Base-by-base conservation (phyloP, 164 flowering plant species). In the Echeveria elegans region DNA sequence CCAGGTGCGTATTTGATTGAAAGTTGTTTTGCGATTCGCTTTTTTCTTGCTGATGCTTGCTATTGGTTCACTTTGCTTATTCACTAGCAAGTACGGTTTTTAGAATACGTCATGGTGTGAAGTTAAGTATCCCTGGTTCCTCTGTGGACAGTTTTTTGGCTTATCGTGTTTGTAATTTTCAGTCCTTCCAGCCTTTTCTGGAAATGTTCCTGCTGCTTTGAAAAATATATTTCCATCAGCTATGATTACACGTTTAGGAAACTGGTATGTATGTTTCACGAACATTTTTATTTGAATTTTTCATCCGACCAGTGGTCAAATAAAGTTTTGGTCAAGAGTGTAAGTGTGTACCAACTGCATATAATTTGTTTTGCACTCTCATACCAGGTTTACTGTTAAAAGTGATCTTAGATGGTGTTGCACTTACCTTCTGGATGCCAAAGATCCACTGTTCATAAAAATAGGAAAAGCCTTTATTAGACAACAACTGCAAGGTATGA, bases 161-260 rank as follows among this genome's bases (percentile, higher is more conserved):
- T 43, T 16, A 43, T 43, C 16, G 66, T 68, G 24, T 32, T 30
- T 26, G 37, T 11, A 48, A 43, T 65, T 75, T 73, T 19, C 83
- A 88, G 95, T 88, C 14, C 86, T 86, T 56, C 95, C 95, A 56
- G 91, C 88, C 31, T 88, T 88, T 69, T 88, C 95, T 71, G 95
- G 95, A 71, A 86, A 86, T 74, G 82, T 88, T 62, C 91, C 95
- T 68, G 86, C 86, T 37, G 86, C 85, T 52, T 69, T 86, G 70
- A 82, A 76, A 73, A 28, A 66, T 63, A 77, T 69, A 73, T 88
- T 73, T 72, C 88, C 95, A 38, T 81, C 82, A 36, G 91, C 95
- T 67, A 86, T 82, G 70, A 88, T 88, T 45, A 79, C 86, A 26
- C 86, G 70, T 38, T 74, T 86, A 29, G 95, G 95, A 67, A 86